Base-by-base conservation (phyloP, 2,329 filamentous ascomycete species). In the Chaetomium sp. region DNA sequence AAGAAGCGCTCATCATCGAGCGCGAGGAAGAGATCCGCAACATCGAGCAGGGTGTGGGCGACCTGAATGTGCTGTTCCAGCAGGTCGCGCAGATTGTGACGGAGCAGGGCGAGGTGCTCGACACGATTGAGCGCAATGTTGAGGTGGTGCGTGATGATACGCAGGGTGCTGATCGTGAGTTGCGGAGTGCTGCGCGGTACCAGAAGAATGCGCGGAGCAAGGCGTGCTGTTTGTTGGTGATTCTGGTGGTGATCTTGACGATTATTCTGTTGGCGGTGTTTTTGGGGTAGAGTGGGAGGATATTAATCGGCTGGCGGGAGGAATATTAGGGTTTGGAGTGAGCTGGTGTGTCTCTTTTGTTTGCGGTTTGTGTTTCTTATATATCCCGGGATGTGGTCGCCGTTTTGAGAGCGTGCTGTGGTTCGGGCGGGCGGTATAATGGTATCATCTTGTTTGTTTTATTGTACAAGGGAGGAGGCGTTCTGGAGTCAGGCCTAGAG, bases 1-100 rank as follows among this genome's bases (percentile, higher is more conserved):
- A 99, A 69, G 94, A 99, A 64, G 86, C 88, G 12, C 78, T 99
- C 56, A 99, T 99, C 68, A 86, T 95, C 59, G 92, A 99, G 77
- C 91, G 95, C 53, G 94, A 99, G 72, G 85, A 90, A 55, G 94
- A 99, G 75, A 99, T 99, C 63, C 86, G 91, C 59, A 95, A 95
- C 69, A 99, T 99, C 66, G 94, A 97, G 74, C 91, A 96, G 71
- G 91, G 89, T 54, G 94, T 99, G 6, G 88, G 88, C 54, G 94
- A 99, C 67, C 76, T 99, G 60, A 99, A 99, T 66, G 94, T 97
- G 67, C 80, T 99, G 44, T 99, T 99, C 78, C 82, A 91, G 60
- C 92, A 99, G 75, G 91, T 99, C n/a, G 94, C 92, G 47, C 91
- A 96, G 71, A 96, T 99, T 71, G 91, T 99, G 50, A 84, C 84